A percentile compares a stretch with the other conserved stretches of the same genome.
These are phyloP conservation scores for Tardiomyces blankii DNA, from an alignment of 1,139 yeast species.

Conservation along the genomic window DNA sequence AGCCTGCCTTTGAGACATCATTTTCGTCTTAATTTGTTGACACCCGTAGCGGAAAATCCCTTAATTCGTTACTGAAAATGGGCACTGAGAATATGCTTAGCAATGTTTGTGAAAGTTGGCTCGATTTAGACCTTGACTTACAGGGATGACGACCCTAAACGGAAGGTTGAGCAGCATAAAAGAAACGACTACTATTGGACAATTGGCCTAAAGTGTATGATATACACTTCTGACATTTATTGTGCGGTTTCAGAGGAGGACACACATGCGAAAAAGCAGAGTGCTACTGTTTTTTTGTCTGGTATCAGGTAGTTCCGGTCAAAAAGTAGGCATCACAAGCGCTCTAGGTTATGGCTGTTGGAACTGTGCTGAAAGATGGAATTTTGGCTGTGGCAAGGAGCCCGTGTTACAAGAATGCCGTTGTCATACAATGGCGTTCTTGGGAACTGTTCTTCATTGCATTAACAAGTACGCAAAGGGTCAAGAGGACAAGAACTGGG, in stretches of 20 bases:
- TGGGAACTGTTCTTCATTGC: conserved; percentile 15
- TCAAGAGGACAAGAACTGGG: conserved; percentile 11
- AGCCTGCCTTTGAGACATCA: too few species aligned
- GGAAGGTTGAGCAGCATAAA: neutral
- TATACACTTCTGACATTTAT: too few species aligned
- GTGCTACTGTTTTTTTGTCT: neutral
- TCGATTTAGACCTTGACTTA: too few species aligned
- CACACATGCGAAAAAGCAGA: neutral
- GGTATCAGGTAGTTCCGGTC: conserved; percentile 1
- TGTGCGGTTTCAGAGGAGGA: too few species aligned
- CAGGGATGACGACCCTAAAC: too few species aligned
- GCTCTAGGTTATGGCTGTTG: conserved; percentile 16
- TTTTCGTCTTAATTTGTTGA: too few species aligned
- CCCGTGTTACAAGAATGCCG: conserved; percentile 8
- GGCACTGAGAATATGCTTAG: too few species aligned
- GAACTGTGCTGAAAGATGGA: conserved; percentile 15
- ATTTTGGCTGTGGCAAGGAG: conserved; percentile 12
- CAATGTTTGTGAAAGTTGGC: too few species aligned
- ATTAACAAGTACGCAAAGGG: conserved; percentile 11
- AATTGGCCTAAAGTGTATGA: neutral
- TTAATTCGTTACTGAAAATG: too few species aligned
- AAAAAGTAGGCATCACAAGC: conserved; percentile 15
- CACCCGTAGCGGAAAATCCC: too few species aligned
- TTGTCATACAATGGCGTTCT: conserved; percentile 11
- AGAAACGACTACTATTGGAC: neutral